A percentile compares a stretch with the other conserved stretches of the same genome.
Evolutionary conservation across 768 basidiomycete genomes (phyloP).

Genomic region (Russula sp.): DNA sequence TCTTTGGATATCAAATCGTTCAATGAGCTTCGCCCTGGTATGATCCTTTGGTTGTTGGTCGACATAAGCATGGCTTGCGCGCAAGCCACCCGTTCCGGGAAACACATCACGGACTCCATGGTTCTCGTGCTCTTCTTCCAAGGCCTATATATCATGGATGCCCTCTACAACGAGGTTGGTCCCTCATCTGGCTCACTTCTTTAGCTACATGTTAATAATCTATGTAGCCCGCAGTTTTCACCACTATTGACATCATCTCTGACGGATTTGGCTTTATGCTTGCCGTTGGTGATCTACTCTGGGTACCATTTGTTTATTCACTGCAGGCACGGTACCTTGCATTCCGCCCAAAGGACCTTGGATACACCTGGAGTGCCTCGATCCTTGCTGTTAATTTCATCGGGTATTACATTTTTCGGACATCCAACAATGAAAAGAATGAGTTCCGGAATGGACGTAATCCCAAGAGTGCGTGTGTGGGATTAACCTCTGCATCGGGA

Average conservation of each 20-base stretch:
- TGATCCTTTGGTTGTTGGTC: constrained; percentile 88
- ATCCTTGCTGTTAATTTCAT: constrained; percentile 58
- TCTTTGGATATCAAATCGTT: constrained; percentile 66
- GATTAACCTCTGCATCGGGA: background rate
- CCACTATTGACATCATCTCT: constrained; percentile 95
- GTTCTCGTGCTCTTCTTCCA: constrained; percentile 85
- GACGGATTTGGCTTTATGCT: constrained; percentile 99
- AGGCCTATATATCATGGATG: constrained; percentile 78
- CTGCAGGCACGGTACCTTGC: constrained; percentile 93
- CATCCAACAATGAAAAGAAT: constrained; percentile 89
- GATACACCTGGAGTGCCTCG: constrained; percentile 43
- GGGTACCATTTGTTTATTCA: constrained; percentile 92
- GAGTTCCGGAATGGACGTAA: constrained; percentile 90
- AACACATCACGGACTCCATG: constrained; percentile 80
- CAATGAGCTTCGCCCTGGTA: constrained; percentile 82
- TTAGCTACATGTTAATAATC: background rate
- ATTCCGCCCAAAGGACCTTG: constrained; percentile 79
- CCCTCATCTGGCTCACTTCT: background rate
- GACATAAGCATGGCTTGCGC: constrained; percentile 88
- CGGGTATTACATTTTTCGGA: constrained; percentile 90
- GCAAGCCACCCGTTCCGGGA: constrained; percentile 79
- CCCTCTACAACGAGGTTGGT: constrained; percentile 81
- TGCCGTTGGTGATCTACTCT: constrained; percentile 80
- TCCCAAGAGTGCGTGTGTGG: constrained; percentile 63
- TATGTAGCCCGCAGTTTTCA: constrained; percentile 75